Evolutionary conservation across 2,329 filamentous ascomycete genomes (phyloP), one percentile per base, ranked within the genome.

Genomic region (Eurotiales sp.): DNA sequence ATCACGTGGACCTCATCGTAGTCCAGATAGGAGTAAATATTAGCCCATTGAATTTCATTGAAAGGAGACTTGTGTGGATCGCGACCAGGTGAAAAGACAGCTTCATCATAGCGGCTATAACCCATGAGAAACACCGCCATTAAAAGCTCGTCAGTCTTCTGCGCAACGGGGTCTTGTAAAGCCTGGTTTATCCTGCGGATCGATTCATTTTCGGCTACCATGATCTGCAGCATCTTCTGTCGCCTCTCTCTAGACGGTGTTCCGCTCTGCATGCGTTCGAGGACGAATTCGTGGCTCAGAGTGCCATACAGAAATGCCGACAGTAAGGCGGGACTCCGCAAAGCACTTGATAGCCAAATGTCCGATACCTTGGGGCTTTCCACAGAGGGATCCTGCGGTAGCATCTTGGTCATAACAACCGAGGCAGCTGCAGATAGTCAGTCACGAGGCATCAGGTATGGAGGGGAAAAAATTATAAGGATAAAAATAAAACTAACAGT

Each of bases 131-230:
- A 59, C 3, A 62, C 57, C 0, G 59, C 55, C 40, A 61, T 54
- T 6, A 61, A 55, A 12, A 59, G 57, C 37, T 62, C 60, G 41
- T 62, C 60, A 10, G 56, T 55, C 40, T 54, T 59, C 29, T 57
- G 55, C 10, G 48, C 48, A 8, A 40, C 42, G 2, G 46, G 51
- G 32, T 61, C 58, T 22, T 46, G 39, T 27, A 62, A 54, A 36
- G 56, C 59, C 23, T 56, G 50, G 36, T 61, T 61, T 7, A 63
- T 56, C 8, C 57, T 56, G 27, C 56, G 53, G 21, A 63, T 57
- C 21, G 59, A 59, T 45, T 63, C 58, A 4, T 43, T 46, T 40
- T 55, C 53, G 10, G 46, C 53, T 17, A 53, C 47, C 50, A 55
- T 55, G 14, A 55, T 55, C 14, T 55, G 53, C 17, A 55, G 17